These are phyloP conservation scores for Vachellia collinsii DNA, from an alignment of 306 rosid species.

Conservation along the genomic window DNA sequence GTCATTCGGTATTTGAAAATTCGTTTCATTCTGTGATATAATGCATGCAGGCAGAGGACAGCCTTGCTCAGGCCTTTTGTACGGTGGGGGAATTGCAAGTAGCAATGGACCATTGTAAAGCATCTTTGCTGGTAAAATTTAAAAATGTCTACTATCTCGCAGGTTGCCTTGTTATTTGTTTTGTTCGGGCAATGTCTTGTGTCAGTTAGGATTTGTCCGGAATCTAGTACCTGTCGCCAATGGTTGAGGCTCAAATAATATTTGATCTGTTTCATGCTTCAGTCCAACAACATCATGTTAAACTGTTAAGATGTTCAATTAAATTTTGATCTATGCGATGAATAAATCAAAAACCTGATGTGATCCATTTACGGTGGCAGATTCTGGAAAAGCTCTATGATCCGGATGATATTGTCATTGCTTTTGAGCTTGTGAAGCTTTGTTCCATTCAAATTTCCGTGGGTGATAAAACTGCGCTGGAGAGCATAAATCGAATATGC, in stretches of 20 bases:
- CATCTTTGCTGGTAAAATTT: constrained; percentile 71
- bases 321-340: constrained; percentile 16
- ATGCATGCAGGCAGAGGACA: constrained; percentile 79
- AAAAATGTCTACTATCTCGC: constrained; percentile 14
- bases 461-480: constrained; percentile 49
- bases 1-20: constrained; percentile 26
- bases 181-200: constrained; percentile 22
- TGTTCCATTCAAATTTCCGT: constrained; percentile 73
- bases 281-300: not conserved
- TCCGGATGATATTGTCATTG: constrained; percentile 76
- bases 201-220: not conserved
- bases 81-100: constrained; percentile 56
- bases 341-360: constrained; percentile 9
- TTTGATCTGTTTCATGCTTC: not conserved
- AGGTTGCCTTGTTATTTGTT: constrained; percentile 14
- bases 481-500: constrained; percentile 52
- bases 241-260: constrained; percentile 17
- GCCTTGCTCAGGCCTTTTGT: constrained; percentile 79
- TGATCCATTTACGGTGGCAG: constrained; percentile 48
- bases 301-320: not conserved
- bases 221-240: constrained; percentile 18
- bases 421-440: constrained; percentile 85
- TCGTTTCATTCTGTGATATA: constrained; percentile 29
- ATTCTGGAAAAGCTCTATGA: constrained; percentile 77
- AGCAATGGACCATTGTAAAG: constrained; percentile 71